Evolutionary conservation across 805 yeast species (phyloP).

Genomic region (Grigorovia yakushimaensis): DNA sequence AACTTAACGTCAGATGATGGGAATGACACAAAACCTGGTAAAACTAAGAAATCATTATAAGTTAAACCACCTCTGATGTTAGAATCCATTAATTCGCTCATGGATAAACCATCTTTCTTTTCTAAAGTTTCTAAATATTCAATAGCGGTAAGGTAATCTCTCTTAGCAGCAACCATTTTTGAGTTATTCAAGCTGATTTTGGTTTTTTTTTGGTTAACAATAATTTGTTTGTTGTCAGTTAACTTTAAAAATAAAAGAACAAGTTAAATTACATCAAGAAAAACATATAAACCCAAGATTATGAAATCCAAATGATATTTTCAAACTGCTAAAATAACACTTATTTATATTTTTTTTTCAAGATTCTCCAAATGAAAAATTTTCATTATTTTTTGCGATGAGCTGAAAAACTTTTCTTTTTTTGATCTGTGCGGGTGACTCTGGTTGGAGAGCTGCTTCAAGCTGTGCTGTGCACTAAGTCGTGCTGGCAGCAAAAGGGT

Average conservation of each 20-base stretch:
- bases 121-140: conserved; percentile 56
- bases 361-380: neutral
- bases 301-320: neutral
- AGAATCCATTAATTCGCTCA: conserved; percentile 81
- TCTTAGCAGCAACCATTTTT: conserved; percentile 15
- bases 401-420: no score
- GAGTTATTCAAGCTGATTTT: neutral
- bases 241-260: neutral
- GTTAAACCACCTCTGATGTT: conserved; percentile 89
- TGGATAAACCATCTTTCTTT: conserved; percentile 76
- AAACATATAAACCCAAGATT: neutral
- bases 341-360: no score
- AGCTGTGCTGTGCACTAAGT: no score
- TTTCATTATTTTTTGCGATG: neutral
- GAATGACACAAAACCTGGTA: conserved; percentile 91
- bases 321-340: neutral
- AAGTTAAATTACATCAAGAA: neutral
- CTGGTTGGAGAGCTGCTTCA: no score
- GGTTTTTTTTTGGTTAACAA: neutral
- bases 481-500: no score
- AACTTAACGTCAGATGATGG: conserved; percentile 69
- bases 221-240: neutral
- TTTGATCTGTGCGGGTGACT: neutral
- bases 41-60: conserved; percentile 88
- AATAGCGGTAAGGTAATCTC: conserved; percentile 52